phyloP scores from a whole-genome alignment of 495 filamentous ascomycete genomes.

The Pyrenopolyporus hunteri region DNA sequence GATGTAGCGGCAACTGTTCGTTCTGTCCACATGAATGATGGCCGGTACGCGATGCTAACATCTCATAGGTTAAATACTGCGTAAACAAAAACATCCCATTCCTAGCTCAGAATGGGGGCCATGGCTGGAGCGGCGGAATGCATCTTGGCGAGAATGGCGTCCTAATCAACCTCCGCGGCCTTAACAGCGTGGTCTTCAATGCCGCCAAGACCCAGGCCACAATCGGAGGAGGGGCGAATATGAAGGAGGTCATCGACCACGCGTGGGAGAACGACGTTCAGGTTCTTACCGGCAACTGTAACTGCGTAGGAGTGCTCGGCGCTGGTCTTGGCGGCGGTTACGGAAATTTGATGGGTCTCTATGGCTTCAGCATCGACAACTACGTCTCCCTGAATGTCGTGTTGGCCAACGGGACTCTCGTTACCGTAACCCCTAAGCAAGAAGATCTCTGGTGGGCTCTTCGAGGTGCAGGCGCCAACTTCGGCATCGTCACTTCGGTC shows the following conservation, averaged over 20 bases:
- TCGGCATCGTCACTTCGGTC: slow-evolving; percentile 55
- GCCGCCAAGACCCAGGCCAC: slow-evolving; percentile 1
- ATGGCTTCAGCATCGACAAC: slow-evolving; percentile 11
- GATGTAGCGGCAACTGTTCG: slow-evolving; percentile 8
- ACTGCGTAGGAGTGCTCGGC: slow-evolving; percentile 52
- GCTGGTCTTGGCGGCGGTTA: slow-evolving; percentile 55
- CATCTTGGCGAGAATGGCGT: slow-evolving; percentile 7
- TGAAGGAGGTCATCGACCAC: slow-evolving; percentile 1
- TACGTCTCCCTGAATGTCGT: slow-evolving; percentile 50
- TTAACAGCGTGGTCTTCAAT: slow-evolving; percentile 5
- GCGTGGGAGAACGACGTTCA: slow-evolving; percentile 2
- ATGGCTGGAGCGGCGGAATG: slow-evolving; percentile 7
- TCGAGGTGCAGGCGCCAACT: slow-evolving; percentile 55
- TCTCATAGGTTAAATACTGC: slow-evolving; percentile 4
- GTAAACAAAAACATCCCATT: slow-evolving; percentile 4
- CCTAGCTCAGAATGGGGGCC: slow-evolving; percentile 15
- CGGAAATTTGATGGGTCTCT: slow-evolving; percentile 12
- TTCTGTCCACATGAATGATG: neutral
- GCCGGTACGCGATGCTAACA: neutral
- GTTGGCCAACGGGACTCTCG: slow-evolving; percentile 39
- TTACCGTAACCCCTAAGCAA: slow-evolving; percentile 35
- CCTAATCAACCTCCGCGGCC: slow-evolving; percentile 11
- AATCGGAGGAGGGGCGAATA: slow-evolving; percentile 5
- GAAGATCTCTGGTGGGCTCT: slow-evolving; percentile 51
- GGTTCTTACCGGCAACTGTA: slow-evolving; percentile 43